These are phyloP conservation scores for Podila epicladia DNA, from an alignment of 192 early-diverging fungal species.

Conservation along the genomic window DNA sequence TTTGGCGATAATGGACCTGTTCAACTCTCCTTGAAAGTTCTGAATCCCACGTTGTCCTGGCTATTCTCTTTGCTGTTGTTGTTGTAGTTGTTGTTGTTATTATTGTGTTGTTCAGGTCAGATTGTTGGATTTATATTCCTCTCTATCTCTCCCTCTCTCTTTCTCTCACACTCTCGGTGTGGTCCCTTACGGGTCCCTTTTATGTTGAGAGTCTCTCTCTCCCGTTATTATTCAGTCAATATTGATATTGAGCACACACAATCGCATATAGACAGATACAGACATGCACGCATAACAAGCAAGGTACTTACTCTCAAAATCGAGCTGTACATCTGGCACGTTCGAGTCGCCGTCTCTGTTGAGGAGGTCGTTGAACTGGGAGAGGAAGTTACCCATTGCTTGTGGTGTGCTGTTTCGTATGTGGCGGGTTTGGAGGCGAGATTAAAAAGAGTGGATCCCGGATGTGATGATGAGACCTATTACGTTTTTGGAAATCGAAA, in stretches of 20 bases:
- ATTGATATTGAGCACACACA: slow-evolving; percentile 1
- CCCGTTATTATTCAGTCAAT: not conserved
- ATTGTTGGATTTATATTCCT: too few species aligned
- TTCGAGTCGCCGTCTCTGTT: slow-evolving; percentile 44
- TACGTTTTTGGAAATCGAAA: too few species aligned
- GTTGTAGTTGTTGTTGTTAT: slow-evolving; percentile 13
- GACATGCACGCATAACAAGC: not conserved
- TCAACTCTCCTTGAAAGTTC: slow-evolving; percentile 2
- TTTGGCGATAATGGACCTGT: not conserved
- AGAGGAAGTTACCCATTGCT: slow-evolving; percentile 56
- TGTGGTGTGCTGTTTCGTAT: slow-evolving; percentile 5
- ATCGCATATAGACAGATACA: not conserved
- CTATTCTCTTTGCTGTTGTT: slow-evolving; percentile 21
- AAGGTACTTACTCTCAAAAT: slow-evolving; percentile 67
- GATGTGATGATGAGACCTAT: too few species aligned
- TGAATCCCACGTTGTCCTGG: not conserved
- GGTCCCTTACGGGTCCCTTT: too few species aligned
- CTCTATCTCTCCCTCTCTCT: too few species aligned
- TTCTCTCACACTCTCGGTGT: too few species aligned
- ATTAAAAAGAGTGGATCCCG: not conserved
- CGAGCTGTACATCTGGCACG: slow-evolving; percentile 67
- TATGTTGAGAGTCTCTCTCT: too few species aligned
- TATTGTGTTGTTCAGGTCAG: too few species aligned
- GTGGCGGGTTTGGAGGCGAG: not conserved
- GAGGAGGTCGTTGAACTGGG: slow-evolving; percentile 59